Evolutionary conservation across 169 alveolate genomes (phyloP).

Genomic region (Plasmodium reichenowi): DNA sequence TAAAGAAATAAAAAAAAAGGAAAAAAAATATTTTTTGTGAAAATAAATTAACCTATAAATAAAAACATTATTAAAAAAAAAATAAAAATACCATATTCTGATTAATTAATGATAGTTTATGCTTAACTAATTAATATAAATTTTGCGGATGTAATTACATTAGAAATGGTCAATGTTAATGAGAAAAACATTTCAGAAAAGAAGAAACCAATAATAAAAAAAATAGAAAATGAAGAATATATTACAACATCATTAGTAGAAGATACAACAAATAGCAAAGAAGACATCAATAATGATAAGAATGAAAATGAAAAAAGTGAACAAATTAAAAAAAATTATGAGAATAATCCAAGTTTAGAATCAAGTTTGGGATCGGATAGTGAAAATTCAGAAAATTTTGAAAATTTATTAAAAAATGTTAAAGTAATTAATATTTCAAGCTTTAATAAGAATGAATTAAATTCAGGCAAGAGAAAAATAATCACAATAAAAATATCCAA

Average conservation of each 20-base stretch:
- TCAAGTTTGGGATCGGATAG: conserved; percentile 75
- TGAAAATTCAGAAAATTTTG: conserved; percentile 75
- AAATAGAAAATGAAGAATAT: conserved; percentile 64
- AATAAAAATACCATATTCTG: conserved; percentile 15
- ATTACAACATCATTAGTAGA: conserved; percentile 69
- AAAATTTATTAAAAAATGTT: conserved; percentile 72
- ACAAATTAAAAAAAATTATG: conserved; percentile 14
- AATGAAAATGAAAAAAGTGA: conserved; percentile 20
- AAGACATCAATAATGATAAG: conserved; percentile 20
- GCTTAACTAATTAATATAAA: not conserved
- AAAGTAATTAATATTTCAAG: conserved; percentile 68
- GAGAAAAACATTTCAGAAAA: conserved; percentile 19
- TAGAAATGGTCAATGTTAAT: conserved; percentile 40
- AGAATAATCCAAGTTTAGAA: conserved; percentile 47
- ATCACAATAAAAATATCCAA: not conserved
- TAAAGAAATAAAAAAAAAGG: not conserved
- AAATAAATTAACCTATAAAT: not conserved
- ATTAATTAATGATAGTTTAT: conserved; percentile 29
- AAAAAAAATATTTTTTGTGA: conserved; percentile 21
- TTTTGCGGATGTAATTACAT: not conserved
- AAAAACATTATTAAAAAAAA: not conserved
- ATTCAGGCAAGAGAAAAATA: conserved; percentile 40
- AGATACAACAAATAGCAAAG: conserved; percentile 35
- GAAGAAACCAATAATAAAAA: conserved; percentile 24
- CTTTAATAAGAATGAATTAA: conserved; percentile 57